Conservation (phyloP, 2,329 filamentous ascomycete species). For the Aureobasidium sp. region DNA sequence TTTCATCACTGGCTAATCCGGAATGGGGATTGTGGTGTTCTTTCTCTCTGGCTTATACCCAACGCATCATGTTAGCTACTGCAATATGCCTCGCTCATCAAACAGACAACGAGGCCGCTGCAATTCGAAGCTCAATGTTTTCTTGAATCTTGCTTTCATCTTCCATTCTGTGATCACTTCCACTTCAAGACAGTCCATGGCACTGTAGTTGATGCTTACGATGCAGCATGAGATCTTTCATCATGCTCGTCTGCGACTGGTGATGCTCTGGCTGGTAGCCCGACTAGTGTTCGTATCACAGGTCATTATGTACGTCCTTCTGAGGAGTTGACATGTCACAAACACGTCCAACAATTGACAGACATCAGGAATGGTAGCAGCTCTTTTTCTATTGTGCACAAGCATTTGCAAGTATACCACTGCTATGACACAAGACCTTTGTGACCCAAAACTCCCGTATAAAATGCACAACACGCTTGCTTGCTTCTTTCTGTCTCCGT, state of each 20-base stretch:
- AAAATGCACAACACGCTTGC: not conserved
- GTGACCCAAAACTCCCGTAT: not conserved
- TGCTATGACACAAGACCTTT: not conserved
- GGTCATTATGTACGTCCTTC: not conserved
- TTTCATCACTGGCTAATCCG: conserved; percentile 1
- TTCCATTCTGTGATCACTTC: not conserved
- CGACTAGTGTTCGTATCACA: not conserved
- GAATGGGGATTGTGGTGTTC: conserved; percentile 5
- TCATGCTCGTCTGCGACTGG: not conserved
- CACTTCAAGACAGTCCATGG: not conserved
- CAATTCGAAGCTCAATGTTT: not conserved
- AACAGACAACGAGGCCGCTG: not conserved
- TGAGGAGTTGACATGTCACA: not conserved
- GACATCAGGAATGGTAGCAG: not conserved
- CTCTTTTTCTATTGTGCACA: not conserved
- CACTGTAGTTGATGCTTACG: not conserved
- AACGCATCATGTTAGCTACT: conserved; percentile 3
- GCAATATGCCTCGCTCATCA: not conserved
- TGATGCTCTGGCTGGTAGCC: not conserved
- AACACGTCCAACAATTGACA: not conserved
- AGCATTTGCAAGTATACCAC: not conserved
- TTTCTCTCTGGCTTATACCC: not conserved
- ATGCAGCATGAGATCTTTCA: too few relatives aligned
- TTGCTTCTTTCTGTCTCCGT: not conserved
- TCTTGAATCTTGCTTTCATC: not conserved